Base-by-base conservation (phyloP, 345 rosid genomes). In the Aethionema arabicum region DNA sequence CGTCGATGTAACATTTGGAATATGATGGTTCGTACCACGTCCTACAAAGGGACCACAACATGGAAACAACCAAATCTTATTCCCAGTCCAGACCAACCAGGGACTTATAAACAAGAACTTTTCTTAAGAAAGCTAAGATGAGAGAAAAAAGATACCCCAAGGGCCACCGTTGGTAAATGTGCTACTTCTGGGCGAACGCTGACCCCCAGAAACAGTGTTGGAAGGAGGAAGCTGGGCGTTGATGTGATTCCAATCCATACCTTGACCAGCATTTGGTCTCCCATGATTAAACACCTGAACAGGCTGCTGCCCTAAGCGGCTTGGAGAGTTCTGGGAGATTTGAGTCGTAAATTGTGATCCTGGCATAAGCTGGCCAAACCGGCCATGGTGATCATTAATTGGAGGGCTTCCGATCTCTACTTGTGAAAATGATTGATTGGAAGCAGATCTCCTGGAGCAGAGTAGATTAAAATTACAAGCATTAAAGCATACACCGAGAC, bases 251-350 rank as follows among this genome's bases (percentile, higher is more conserved):
- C 88, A 82, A 47, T 87, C 97, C 14, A 76, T 63, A 51, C 80
- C 76, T 61, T 83, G 72, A 68, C 58, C 83, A 62, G 74, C 53
- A 48, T 78, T 54, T 49, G 80, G 60, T 68, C 95, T 85, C 59
- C 83, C 90, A 45, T 85, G 78, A 65, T 78, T 76, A 54, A 38
- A 59, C 66, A 82, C 79, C 32, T 69, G 95, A 55, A 67, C 74
- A 67, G 83, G 83, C 64, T 81, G 95, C 64, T 93, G 99, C 52
- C 97, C 88, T 70, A 93, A 84, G 47, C 97, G 96, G 73, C 99
- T 93, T 5, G 91, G 91, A 59, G 88, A 77, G 78, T 82, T 93
- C 66, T 87, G 92, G 4, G 87, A 41, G 47, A 74, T 45, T 49
- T 84, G 95, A 66, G 95, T 76, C 32, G 32, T 67, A 52, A 61